These are phyloP conservation scores for Marasmius tenuissimus DNA, from an alignment of 1,284 basidiomycete species.

Conservation along the genomic window DNA sequence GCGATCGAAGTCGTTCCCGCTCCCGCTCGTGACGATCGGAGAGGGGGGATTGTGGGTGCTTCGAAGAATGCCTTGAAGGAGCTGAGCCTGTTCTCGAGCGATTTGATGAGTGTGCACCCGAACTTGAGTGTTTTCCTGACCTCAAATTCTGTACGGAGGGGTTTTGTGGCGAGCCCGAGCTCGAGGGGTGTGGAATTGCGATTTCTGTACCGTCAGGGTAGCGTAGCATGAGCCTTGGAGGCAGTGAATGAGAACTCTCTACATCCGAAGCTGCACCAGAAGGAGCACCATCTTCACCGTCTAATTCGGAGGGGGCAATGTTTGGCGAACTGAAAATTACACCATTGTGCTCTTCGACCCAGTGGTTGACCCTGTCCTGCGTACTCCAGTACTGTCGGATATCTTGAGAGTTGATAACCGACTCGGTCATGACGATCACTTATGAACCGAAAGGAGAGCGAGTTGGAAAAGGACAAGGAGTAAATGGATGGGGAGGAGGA, in stretches of 20 bases:
- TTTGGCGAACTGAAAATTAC: conserved; percentile 55
- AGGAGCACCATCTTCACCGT: conserved; percentile 43
- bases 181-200: conserved; percentile 46
- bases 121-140: conserved; percentile 22
- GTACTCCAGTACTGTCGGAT: conserved; percentile 55
- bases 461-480: conserved; percentile 6
- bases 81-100: conserved; percentile 11
- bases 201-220: conserved; percentile 65
- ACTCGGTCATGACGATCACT: conserved; percentile 59
- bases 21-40: conserved; percentile 5
- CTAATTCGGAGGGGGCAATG: conserved; percentile 52
- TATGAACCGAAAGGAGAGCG: conserved; percentile 4
- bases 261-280: conserved; percentile 55
- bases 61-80: conserved; percentile 5
- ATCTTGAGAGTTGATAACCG: conserved; percentile 57
- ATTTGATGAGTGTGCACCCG: conserved; percentile 10
- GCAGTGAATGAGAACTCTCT: conserved; percentile 62
- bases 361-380: conserved; percentile 58
- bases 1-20: conserved; percentile 21
- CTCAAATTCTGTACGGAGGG: conserved; percentile 13
- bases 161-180: conserved; percentile 11
- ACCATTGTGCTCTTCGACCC: conserved; percentile 50
- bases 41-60: conserved; percentile 22
- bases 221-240: conserved; percentile 69
- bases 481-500: conserved; percentile 1